Base-by-base conservation (phyloP, 192 early-diverging fungal genomes). In the Rhizophagus sp. region DNA sequence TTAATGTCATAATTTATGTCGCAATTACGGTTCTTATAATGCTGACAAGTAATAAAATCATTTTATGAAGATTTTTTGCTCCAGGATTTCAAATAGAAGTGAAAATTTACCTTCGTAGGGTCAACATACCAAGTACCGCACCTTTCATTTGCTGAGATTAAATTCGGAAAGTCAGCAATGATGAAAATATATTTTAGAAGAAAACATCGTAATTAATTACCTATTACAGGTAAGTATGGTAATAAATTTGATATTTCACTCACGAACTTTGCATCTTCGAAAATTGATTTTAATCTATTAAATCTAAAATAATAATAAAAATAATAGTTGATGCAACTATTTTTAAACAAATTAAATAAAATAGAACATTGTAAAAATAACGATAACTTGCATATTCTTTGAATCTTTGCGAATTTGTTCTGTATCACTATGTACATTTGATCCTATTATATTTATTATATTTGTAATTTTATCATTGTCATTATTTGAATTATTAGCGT, bases 91-190 rank as follows among this genome's bases (percentile, higher is more conserved):
- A n/a, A 41, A 15, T 63, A 39, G 11, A 12, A 36, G 19, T 71
- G 27, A n/a, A 83, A 63, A 25, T 7, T 25, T 81, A 93, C 89
- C 78, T 85, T 84, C n/a, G 75, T 63, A 0, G 92, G 92, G 75
- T 91, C 86, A 25, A 94, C 88, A 81, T 97, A 97, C 96, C 96
- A 97, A 11, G 85, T 83, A 15, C 96, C 95, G 83, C 94, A 95
- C 2, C 96, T 90, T 85, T 96, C 94, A 81, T 97, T 97, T 44
- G 95, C 89, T 81, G 85, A 64, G 6, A 62, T 52, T 36, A 7
- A 77, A 41, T 22, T 24, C 68, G 25, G 62, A 27, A 17, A 24
- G 15, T 25, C 47, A 71, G 19, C 39, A 70, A 30, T 57, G 19
- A 74, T 34, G 4, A 19, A 39, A 63, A 2, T 19, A 34, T 13